These are phyloP conservation scores for Spiraea crenata DNA, from an alignment of 331 rosid species.

Conservation along the genomic window DNA sequence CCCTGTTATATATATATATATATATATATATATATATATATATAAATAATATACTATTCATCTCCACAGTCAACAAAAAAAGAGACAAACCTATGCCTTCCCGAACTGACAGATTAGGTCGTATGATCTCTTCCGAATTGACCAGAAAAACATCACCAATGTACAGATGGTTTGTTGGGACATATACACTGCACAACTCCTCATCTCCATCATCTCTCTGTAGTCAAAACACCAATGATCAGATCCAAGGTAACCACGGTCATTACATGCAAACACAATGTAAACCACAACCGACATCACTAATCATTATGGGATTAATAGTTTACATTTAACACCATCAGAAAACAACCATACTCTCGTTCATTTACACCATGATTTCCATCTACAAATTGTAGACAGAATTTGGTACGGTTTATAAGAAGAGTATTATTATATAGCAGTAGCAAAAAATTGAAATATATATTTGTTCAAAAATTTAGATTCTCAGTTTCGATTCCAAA, in stretches of 20 bases:
- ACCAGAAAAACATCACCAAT: constrained; percentile 48
- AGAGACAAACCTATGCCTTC: constrained; percentile 53
- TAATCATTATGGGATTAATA: neutral
- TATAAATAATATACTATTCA: neutral
- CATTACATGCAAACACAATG: neutral
- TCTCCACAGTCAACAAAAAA: neutral
- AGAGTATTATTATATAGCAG: neutral
- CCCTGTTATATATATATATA: neutral
- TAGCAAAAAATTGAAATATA: neutral
- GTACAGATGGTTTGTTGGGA: constrained; percentile 51
- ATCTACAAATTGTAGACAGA: neutral
- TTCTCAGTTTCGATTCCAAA: neutral
- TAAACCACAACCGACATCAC: neutral
- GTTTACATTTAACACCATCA: neutral
- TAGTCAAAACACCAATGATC: constrained; percentile 20
- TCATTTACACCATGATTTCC: neutral
- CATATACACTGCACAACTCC: constrained; percentile 53
- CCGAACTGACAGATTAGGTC: constrained; percentile 49
- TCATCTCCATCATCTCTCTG: constrained; percentile 48
- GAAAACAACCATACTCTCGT: neutral
- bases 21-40: neutral
- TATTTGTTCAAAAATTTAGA: neutral
- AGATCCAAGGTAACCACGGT: neutral
- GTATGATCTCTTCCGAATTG: constrained; percentile 44
- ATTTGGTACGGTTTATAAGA: neutral